Percentiles rank a stretch among this genome's conserved stretches.
phyloP scores from a whole-genome alignment of 352 stramenopile genomes.

The Phytophthora sp. region DNA sequence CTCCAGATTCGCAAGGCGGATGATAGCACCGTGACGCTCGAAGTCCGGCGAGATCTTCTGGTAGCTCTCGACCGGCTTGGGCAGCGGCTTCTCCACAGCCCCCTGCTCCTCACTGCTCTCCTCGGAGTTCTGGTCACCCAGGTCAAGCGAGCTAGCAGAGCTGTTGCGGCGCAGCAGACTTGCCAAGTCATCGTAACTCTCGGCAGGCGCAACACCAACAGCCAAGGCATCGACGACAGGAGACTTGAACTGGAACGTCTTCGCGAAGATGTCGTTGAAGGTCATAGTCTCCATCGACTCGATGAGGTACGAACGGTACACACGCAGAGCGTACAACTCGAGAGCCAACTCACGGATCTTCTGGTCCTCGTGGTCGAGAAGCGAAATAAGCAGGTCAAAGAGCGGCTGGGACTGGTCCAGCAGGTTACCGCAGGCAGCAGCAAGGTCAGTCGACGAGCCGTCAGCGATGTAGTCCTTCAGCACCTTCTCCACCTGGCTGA shows the following conservation, averaged over 20 bases:
- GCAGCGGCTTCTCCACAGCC: conserved; percentile 27
- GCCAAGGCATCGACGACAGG: conserved; percentile 79
- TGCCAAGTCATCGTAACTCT: conserved; percentile 86
- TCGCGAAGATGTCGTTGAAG: conserved; percentile 71
- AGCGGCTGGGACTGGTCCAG: conserved; percentile 87
- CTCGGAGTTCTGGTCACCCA: conserved; percentile 38
- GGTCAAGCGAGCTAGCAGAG: conserved; percentile 46
- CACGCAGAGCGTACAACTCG: conserved; percentile 84
- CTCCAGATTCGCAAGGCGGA: conserved; percentile 88
- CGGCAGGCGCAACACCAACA: conserved; percentile 70
- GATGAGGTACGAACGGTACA: conserved; percentile 89
- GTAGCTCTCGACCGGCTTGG: conserved; percentile 55
- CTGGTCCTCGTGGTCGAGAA: conserved; percentile 75
- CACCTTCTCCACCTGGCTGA: conserved; percentile 80
- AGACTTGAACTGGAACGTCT: conserved; percentile 90
- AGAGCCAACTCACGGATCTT: conserved; percentile 75
- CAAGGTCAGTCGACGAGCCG: conserved; percentile 50
- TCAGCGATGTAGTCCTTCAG: conserved; percentile 74
- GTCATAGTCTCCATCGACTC: conserved; percentile 82
- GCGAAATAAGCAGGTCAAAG: conserved; percentile 84
- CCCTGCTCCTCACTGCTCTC: conserved; percentile 48
- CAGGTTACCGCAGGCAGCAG: conserved; percentile 59
- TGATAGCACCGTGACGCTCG: conserved; percentile 84
- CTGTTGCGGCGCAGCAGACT: conserved; percentile 72
- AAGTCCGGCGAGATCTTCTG: conserved; percentile 78